Conservation (phyloP, 192 early-diverging fungal species). For the Chytriomyces confervae region DNA sequence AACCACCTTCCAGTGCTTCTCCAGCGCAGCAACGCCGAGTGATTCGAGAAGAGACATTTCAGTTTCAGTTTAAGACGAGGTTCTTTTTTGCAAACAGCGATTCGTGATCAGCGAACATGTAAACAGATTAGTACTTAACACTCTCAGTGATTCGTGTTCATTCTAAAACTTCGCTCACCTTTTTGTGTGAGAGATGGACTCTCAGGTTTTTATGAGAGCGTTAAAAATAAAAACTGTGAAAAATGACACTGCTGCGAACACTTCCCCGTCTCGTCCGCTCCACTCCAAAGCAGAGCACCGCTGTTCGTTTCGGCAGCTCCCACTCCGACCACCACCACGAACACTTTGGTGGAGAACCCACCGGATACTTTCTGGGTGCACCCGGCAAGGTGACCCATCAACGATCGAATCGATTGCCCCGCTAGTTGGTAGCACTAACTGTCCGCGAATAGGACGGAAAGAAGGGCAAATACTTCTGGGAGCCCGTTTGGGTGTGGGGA, state of each 20-base stretch:
- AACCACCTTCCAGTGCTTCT: constrained; percentile 34
- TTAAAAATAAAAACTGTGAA: too few species aligned
- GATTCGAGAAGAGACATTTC: constrained; percentile 7
- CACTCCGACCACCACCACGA: constrained; percentile 19
- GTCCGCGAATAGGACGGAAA: background rate
- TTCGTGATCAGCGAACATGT: too few species aligned
- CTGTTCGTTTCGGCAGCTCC: background rate
- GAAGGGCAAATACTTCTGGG: constrained; percentile 51
- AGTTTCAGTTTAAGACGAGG: background rate
- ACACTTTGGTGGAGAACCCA: constrained; percentile 28
- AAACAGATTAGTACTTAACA: background rate
- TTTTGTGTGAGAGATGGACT: too few species aligned
- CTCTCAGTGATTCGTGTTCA: background rate
- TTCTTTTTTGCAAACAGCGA: background rate
- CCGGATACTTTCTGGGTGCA: constrained; percentile 32
- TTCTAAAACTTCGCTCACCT: too few species aligned
- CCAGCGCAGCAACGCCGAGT: constrained; percentile 29
- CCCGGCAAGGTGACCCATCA: background rate
- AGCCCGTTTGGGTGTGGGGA: constrained; percentile 48
- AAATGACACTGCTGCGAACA: background rate
- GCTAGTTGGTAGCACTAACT: background rate
- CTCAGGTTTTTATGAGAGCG: too few species aligned
- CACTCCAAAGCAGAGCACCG: background rate
- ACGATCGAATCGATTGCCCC: background rate
- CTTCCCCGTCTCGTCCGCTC: constrained; percentile 3